Evolutionary conservation across 2,329 filamentous ascomycete genomes (phyloP).

Genomic region (Pseudopyricularia javanii): DNA sequence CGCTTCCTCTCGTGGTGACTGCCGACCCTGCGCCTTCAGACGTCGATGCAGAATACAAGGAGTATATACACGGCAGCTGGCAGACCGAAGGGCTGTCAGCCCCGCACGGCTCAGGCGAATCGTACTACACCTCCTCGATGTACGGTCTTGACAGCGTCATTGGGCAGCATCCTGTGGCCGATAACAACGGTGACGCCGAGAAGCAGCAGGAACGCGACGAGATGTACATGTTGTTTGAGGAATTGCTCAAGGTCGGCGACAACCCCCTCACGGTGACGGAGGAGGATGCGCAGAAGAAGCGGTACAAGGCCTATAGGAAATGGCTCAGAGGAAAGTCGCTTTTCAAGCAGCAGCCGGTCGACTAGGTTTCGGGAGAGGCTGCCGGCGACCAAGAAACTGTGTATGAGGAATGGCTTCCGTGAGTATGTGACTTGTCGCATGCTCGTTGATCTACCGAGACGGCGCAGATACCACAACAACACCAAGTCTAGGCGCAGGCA

Average conservation of each 20-base stretch:
- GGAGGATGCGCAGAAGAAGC: slow-evolving; percentile 80
- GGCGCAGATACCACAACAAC: neutral
- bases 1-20: slow-evolving; percentile 70
- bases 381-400: neutral
- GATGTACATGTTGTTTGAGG: slow-evolving; percentile 53
- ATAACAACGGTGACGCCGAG: neutral
- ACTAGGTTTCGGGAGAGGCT: slow-evolving; percentile 21
- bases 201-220: slow-evolving; percentile 46
- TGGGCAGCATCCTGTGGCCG: neutral
- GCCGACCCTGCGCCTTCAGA: slow-evolving; percentile 39
- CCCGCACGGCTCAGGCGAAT: neutral
- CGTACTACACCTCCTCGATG: neutral
- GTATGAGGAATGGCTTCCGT: neutral
- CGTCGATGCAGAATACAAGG: slow-evolving; percentile 52
- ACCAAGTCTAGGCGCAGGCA: neutral
- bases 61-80: slow-evolving; percentile 63
- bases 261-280: slow-evolving; percentile 80
- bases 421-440: neutral
- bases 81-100: slow-evolving; percentile 42
- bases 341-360: slow-evolving; percentile 76
- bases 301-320: slow-evolving; percentile 92
- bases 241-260: slow-evolving; percentile 64
- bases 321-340: slow-evolving; percentile 92
- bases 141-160: slow-evolving; percentile 16
- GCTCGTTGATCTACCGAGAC: neutral